A percentile compares a stretch with the other conserved stretches of the same genome.
phyloP scores from a whole-genome alignment of 2,329 filamentous ascomycete genomes.

The Penicillium sp. region DNA sequence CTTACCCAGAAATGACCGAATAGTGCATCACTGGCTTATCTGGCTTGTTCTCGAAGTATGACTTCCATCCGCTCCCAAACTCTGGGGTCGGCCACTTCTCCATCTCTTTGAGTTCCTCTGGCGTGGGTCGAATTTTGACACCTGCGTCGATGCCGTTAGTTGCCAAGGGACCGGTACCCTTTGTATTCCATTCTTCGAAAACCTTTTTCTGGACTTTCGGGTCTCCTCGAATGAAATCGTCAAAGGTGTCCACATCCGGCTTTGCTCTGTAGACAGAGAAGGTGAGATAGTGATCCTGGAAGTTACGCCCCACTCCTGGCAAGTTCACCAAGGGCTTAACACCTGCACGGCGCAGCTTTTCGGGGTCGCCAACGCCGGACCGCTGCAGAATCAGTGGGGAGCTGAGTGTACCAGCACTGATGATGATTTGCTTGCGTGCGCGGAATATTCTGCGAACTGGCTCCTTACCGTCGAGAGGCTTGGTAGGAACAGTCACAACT shows the following conservation, averaged over 20 bases:
- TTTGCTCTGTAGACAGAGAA: conserved; percentile 68
- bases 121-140: conserved; percentile 68
- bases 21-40: conserved; percentile 88
- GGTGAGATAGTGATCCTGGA: conserved; percentile 70
- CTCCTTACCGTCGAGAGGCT: conserved; percentile 57
- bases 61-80: conserved; percentile 66
- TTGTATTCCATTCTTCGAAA: conserved; percentile 71
- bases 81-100: conserved; percentile 68
- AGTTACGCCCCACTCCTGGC: conserved; percentile 68
- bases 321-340: conserved; percentile 66
- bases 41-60: conserved; percentile 77
- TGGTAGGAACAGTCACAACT: conserved; percentile 65
- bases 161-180: conserved; percentile 70
- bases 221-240: conserved; percentile 71
- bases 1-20: conserved; percentile 62
- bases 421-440: conserved; percentile 68
- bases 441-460: conserved; percentile 54
- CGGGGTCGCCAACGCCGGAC: conserved; percentile 67
- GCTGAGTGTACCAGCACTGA: conserved; percentile 67
- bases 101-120: conserved; percentile 63
- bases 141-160: conserved; percentile 77
- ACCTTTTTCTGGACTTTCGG: conserved; percentile 67
- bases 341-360: conserved; percentile 63
- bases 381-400: conserved; percentile 70
- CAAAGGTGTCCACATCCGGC: conserved; percentile 70